Base-by-base conservation (phyloP, 192 early-diverging fungal species). In the Backusella tarrabulga region DNA sequence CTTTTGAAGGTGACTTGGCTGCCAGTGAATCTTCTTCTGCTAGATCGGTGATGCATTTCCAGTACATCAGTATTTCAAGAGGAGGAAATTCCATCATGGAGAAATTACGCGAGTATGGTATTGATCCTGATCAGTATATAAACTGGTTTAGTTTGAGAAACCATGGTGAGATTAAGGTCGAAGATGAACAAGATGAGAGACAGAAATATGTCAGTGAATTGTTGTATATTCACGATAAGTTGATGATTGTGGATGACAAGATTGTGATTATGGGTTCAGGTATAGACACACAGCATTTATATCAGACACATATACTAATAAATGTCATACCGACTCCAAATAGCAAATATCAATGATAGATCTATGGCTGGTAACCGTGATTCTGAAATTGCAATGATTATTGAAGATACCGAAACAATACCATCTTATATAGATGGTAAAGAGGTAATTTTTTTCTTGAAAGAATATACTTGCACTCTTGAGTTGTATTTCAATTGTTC, bases 171-270 rank as follows among this genome's bases (percentile, higher is more conserved):
- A 85, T 94, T 63, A 83, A 89, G 63, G 75, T 83, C 6, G 34
- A 68, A 36, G 12, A 17, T 3, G 29, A 11, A 1, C 17, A 60
- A 36, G 83, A 84, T 79, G 79, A 75, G 35, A 67, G 76, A 32
- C 35, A 72, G 9, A 73, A 84, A n/a, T 90, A 87, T 80, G 92
- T 97, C 1, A 92, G 94, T 1, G 95, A 97, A 82, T 87, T 92
- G 72, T 80, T 97, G 44, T 97, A 97, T 79, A 90, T 97, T 54
- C 95, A 97, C 85, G 92, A 91, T 75, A 93, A 96, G 76, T 82
- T 95, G 44, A 91, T 97, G 92, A 94, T 97, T 79, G 89, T 95
- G 9, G 96, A 97, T 75, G 96, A 97, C 77, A 87, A 88, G n/a
- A 90, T 90, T 70, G 93, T 95, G 35, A 85, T 97, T 29, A 90